Base-by-base conservation (phyloP, 2,329 filamentous ascomycete genomes). In the Xylariaceae sp. region DNA sequence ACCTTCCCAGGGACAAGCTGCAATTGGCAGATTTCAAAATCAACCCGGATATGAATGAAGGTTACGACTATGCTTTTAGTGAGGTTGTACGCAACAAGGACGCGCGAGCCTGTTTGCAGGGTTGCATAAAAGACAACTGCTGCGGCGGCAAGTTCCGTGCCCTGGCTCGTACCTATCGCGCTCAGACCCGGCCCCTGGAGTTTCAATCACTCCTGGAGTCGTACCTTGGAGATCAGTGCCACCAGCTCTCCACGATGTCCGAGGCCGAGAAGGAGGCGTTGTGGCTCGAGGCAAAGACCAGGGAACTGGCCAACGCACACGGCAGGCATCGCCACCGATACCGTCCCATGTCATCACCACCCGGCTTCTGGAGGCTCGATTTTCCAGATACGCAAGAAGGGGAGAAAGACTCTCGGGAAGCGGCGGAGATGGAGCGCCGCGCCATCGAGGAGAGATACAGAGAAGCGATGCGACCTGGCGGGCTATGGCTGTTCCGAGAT, bases 341-440 rank as follows among this genome's bases (percentile, higher is more conserved):
- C 60, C 76, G 81, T 43, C 75, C 88, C 35, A 73, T 76, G 46
- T 70, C 67, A 31, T 87, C 84, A 8, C 89, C 92, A 9, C 87
- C 88, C 2, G 89, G 88, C 0, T 97, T 87, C 59, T 98, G 92
- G 92, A 74, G 86, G 38, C 75, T 83, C 2, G 90, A 94, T 51
- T 94, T 98, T 59, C 89, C 90, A 1, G 79, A 69, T 17, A 96
- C 92, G 1, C 92, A 97, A 59, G 86, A 96, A 61, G 64, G 81
- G 18, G 68, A 76, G 50, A 66, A 70, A 36, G 78, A 90, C 52
- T 75, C 75, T 41, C 71, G 73, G 43, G 78, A 81, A 55, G 84
- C 83, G 0, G 70, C 69, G n/a, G 71, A 70, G 51, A 65, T 76
- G 43, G 81, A 85, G 56, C 73, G 71, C 48, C 68, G 77, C 34